phyloP scores from a whole-genome alignment of 164 flowering plant species.

The Dillenia suffruticosa region DNA sequence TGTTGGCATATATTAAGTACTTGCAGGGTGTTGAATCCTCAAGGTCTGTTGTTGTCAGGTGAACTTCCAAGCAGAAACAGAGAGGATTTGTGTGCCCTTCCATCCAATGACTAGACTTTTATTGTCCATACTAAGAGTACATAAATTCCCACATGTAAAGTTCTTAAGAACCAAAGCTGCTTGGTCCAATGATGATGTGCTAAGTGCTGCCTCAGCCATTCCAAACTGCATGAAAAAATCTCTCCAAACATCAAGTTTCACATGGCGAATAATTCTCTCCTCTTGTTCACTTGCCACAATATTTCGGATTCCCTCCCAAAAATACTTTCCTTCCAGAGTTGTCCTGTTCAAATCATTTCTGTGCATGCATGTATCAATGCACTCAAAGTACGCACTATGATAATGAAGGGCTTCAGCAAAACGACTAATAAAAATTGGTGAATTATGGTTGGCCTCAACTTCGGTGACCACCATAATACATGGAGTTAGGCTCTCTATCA shows the following conservation, averaged over 20 bases:
- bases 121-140: constrained; percentile 37
- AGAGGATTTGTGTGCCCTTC: constrained; percentile 51
- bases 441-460: constrained; percentile 48
- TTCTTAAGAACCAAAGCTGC: constrained; percentile 32
- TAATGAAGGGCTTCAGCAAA: constrained; percentile 52
- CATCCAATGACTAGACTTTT: constrained; percentile 44
- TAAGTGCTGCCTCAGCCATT: constrained; percentile 43
- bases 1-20: too few relatives aligned
- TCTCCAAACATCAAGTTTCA: constrained; percentile 49
- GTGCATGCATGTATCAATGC: constrained; percentile 33
- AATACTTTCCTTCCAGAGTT: constrained; percentile 17
- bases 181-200: constrained; percentile 38
- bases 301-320: constrained; percentile 32
- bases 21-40: too few relatives aligned
- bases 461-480: constrained; percentile 42
- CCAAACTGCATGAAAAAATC: constrained; percentile 41
- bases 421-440: constrained; percentile 35
- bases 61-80: constrained; percentile 54
- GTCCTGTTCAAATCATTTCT: constrained; percentile 24
- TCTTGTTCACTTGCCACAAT: constrained; percentile 49
- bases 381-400: constrained; percentile 44
- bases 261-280: constrained; percentile 39
- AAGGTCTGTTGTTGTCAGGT: background rate
- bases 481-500: constrained; percentile 37
- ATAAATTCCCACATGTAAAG: constrained; percentile 28